Evolutionary conservation across 2,329 filamentous ascomycete species (phyloP).

Genomic region (Sclerotinia minor): DNA sequence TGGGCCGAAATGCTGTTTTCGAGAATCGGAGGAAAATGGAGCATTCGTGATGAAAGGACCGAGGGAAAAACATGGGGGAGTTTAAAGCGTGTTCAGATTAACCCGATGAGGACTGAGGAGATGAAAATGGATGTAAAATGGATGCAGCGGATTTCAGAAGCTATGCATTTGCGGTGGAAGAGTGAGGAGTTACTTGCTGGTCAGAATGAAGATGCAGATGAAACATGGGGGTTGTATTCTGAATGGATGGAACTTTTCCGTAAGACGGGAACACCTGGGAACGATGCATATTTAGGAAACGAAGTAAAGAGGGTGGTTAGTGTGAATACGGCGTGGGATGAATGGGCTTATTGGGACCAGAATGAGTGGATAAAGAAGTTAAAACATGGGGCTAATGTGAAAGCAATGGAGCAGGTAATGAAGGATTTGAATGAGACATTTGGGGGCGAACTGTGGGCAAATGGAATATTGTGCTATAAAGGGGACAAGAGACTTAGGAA

Average conservation of each 20-base stretch:
- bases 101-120: slow-evolving; percentile 14
- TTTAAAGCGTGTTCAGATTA: slow-evolving; percentile 15
- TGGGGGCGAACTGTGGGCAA: slow-evolving; percentile 25
- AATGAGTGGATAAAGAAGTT: background rate
- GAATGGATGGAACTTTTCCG: slow-evolving; percentile 17
- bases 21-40: background rate
- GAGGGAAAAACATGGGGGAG: background rate
- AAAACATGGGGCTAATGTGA: background rate
- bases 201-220: background rate
- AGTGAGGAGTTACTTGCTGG: background rate
- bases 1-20: slow-evolving; percentile 14
- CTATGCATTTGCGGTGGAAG: slow-evolving; percentile 11
- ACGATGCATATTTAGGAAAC: slow-evolving; percentile 7
- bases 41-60: background rate
- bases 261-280: background rate
- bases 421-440: slow-evolving; percentile 21
- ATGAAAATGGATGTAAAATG: slow-evolving; percentile 21
- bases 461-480: slow-evolving; percentile 24
- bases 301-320: background rate
- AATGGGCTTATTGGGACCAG: slow-evolving; percentile 8
- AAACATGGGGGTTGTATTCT: slow-evolving; percentile 6
- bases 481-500: background rate
- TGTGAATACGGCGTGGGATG: slow-evolving; percentile 22
- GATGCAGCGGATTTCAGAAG: slow-evolving; percentile 21
- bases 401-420: slow-evolving; percentile 10